A percentile compares a stretch with the other conserved stretches of the same genome.
Conservation (phyloP, 78 protist genomes). For the Planoprotostelium fungivorum region DNA sequence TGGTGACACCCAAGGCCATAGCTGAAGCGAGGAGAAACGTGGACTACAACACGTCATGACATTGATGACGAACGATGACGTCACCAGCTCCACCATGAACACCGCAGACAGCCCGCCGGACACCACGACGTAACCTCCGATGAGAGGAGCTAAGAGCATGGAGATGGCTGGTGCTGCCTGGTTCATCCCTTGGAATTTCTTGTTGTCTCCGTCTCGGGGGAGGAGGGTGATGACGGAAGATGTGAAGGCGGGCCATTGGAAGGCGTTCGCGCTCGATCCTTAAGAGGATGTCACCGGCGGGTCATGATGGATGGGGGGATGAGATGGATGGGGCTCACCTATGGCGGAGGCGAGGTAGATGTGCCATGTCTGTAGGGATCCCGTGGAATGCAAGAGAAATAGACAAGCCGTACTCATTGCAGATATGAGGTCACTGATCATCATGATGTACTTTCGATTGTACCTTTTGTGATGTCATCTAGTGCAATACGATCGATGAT, state of each 20-base stretch:
- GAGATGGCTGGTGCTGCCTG: not conserved
- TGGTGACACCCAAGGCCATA: not conserved
- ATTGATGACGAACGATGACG: too few species aligned
- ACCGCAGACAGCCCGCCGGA: not conserved
- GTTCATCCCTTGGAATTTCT: conserved; percentile 1
- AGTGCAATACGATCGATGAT: too few species aligned
- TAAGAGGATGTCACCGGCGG: too few species aligned
- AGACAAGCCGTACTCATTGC: not conserved
- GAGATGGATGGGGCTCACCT: too few species aligned
- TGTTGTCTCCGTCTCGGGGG: not conserved
- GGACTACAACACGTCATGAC: not conserved
- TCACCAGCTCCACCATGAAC: not conserved
- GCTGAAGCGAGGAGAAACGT: not conserved
- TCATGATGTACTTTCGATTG: not conserved
- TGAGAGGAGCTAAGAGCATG: not conserved
- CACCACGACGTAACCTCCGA: not conserved
- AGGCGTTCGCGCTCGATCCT: not conserved
- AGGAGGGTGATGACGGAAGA: not conserved
- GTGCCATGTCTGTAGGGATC: not conserved
- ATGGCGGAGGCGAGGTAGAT: not conserved
- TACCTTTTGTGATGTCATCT: not conserved
- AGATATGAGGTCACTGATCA: not conserved
- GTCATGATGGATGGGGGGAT: too few species aligned
- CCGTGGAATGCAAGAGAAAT: not conserved
- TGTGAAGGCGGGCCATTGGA: not conserved